Conservation (phyloP, 805 yeast genomes). For the Wickerhamomyces alni region DNA sequence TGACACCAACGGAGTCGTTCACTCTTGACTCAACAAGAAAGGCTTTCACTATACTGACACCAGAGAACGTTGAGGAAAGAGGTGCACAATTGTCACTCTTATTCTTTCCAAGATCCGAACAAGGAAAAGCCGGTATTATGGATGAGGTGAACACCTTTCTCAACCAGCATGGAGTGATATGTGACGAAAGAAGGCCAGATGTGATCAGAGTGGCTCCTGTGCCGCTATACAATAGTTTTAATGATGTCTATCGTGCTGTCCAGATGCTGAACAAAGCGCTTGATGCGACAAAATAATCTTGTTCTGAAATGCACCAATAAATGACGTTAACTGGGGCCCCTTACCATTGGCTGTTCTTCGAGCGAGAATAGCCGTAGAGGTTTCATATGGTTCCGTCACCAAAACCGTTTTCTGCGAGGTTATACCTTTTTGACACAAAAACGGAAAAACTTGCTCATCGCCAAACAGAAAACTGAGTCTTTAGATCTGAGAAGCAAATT, state of each 20-base stretch:
- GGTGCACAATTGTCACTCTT: constrained; percentile 83
- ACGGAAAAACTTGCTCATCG: too few species aligned
- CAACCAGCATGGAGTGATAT: constrained; percentile 54
- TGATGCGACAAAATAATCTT: neutral
- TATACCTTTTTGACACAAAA: too few species aligned
- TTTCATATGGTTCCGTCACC: too few species aligned
- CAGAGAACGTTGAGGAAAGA: constrained; percentile 45
- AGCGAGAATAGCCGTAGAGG: too few species aligned
- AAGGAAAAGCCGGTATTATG: constrained; percentile 45
- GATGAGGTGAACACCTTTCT: constrained; percentile 46
- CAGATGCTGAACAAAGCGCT: constrained; percentile 32
- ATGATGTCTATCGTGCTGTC: constrained; percentile 49
- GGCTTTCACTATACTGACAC: constrained; percentile 67
- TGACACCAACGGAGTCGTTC: constrained; percentile 22
- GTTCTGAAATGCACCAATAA: too few species aligned
- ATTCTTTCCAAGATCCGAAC: constrained; percentile 46
- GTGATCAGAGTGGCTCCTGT: constrained; percentile 88
- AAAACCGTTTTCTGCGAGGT: too few species aligned
- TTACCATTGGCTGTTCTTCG: too few species aligned
- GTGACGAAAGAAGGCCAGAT: constrained; percentile 86
- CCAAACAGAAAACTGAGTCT: too few species aligned
- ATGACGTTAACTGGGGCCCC: too few species aligned
- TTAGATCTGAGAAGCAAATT: too few species aligned
- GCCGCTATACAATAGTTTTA: constrained; percentile 75
- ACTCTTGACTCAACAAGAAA: constrained; percentile 5